Base-by-base conservation (phyloP, 768 basidiomycete species). In the Pleurotus djamor region DNA sequence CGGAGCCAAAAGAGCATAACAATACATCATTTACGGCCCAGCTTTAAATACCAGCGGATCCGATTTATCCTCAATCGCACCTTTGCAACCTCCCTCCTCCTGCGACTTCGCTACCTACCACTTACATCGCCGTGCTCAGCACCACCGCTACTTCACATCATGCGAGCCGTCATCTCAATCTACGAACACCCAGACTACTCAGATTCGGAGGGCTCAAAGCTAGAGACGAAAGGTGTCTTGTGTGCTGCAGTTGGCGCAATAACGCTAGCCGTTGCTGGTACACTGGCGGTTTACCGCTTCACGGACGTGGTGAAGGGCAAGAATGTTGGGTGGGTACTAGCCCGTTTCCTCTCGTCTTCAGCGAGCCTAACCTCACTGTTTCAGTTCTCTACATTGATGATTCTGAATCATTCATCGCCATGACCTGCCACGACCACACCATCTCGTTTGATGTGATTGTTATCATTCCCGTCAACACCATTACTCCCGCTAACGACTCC, bases 131-230 rank as follows among this genome's bases (percentile, higher is more conserved):
- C 10, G 38, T 4, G 9, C 4, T 41, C 38, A 10, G 4, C 10
- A 41, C 9, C 9, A 7, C 38, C 4, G 4, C 38, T 41, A 1
- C 38, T 17, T 17, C 16, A 17, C 45, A 5, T 2, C 45, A 56
- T 56, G 54, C 54, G 54, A 36, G 54, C 54, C 35, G 36, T 44
- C 28, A 44, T 56, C 41, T 36, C 54, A 14, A 56, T 56, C 54
- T 56, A 56, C 37, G 54, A 56, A 17, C 54, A 56, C 28, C 54
- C 54, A 56, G 54, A 56, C 41, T 56, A 56, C 41, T 56, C 54
- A 43, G 54, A 56, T 34, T 56, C 54, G 13, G 41, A 56, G 13
- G 54, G 44, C 28, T 21, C 44, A 17, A 56, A 56, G 41, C 28
- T 56, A 8, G 54, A 56, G 14, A 41, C 16, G 37, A 56, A 44